phyloP scores from a whole-genome alignment of 805 yeast species.

The Candida succiphila region DNA sequence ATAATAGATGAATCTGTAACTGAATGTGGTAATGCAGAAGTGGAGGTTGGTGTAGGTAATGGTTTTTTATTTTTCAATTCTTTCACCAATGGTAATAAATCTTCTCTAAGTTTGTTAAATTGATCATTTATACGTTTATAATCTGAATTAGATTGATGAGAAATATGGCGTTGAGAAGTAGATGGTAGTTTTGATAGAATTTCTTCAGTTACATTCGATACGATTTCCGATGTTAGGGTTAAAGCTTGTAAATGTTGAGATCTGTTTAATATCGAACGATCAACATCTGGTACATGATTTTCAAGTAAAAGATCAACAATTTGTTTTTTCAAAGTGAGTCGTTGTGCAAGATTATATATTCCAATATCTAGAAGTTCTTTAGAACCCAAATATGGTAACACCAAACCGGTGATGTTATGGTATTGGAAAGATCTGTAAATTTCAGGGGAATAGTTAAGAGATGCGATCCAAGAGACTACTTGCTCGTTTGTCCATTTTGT shows the following conservation, averaged over 20 bases:
- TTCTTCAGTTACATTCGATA: constrained; percentile 12
- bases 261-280: constrained; percentile 8
- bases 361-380: constrained; percentile 72
- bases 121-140: constrained; percentile 38
- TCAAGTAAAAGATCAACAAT: constrained; percentile 41
- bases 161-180: constrained; percentile 2
- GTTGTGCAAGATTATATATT: constrained; percentile 36
- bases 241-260: constrained; percentile 14
- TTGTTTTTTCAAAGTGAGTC: constrained; percentile 51
- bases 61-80: constrained; percentile 58
- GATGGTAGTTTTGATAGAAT: constrained; percentile 11
- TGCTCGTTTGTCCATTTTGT: constrained; percentile 22
- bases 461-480: constrained; percentile 17
- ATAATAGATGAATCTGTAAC: constrained; percentile 3
- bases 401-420: constrained; percentile 64
- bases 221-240: constrained; percentile 14
- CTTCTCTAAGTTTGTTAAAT: constrained; percentile 49
- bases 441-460: too few species aligned
- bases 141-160: too few species aligned
- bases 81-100: constrained; percentile 53
- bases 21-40: not conserved
- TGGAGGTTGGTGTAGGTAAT: constrained; percentile 45
- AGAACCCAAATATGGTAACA: constrained; percentile 57
- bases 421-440: constrained; percentile 27
- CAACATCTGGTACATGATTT: constrained; percentile 13